These are phyloP conservation scores for Penicillium longicatenatum DNA, from an alignment of 495 filamentous ascomycete genomes.

Conservation along the genomic window DNA sequence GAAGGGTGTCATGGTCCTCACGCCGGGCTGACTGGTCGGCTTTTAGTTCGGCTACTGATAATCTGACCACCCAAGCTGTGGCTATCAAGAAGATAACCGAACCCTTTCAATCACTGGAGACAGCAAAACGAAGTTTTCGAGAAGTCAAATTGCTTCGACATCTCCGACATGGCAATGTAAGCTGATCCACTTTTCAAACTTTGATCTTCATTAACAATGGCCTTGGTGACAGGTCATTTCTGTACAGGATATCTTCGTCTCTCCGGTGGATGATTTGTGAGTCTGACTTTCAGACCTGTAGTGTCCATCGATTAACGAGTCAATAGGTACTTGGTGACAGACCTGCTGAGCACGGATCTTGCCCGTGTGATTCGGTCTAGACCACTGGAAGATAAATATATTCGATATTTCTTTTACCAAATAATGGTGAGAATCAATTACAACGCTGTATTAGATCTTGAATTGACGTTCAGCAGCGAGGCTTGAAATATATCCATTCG, in stretches of 20 bases:
- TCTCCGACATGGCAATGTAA: slow-evolving; percentile 9
- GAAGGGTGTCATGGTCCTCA: not conserved
- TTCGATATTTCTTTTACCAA: slow-evolving; percentile 10
- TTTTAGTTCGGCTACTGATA: slow-evolving; percentile 2
- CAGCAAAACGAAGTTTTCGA: slow-evolving; percentile 3
- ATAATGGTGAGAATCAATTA: slow-evolving; percentile 1
- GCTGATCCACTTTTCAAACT: not conserved
- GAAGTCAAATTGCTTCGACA: slow-evolving; percentile 4
- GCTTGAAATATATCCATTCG: slow-evolving; percentile 12
- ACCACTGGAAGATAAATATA: not conserved
- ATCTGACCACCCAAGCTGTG: not conserved
- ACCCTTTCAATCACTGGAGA: not conserved
- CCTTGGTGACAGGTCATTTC: not conserved
- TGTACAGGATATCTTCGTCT: slow-evolving; percentile 8
- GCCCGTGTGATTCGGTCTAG: slow-evolving; percentile 2
- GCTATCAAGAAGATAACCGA: slow-evolving; percentile 3
- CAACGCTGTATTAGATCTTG: not conserved
- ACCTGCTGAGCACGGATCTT: slow-evolving; percentile 4
- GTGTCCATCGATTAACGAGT: not conserved
- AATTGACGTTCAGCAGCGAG: slow-evolving; percentile 1
- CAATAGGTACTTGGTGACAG: slow-evolving; percentile 5
- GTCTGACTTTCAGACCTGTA: not conserved
- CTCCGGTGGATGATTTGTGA: slow-evolving; percentile 6
- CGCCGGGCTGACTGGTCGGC: not conserved
- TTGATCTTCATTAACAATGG: not conserved